Evolutionary conservation across 257 asterid genomes (phyloP), one percentile per base, ranked within the genome.

Genomic region (Osmanthus fragrans): DNA sequence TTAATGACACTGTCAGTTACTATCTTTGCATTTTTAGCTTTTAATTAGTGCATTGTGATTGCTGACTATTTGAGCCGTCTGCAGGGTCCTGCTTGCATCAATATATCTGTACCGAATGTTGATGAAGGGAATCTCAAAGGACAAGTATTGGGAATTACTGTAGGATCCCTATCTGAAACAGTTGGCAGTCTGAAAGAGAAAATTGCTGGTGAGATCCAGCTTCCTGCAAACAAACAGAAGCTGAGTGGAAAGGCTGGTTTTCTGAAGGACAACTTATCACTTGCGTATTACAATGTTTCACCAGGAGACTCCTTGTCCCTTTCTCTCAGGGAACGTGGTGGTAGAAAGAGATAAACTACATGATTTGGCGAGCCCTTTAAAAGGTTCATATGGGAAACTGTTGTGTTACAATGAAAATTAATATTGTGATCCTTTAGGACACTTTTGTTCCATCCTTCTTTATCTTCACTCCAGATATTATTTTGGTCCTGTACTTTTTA

Each of bases 211-310:
- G 99, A 95, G 86, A 84, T 84, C 39, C 99, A 94, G 86, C 97
- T 94, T 84, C 97, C 99, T 71, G 86, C 97, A 36, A 94, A 94
- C 91, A 94, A 92, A 76, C 99, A 94, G 86, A 94, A 94, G 87
- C 87, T 94, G 80, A 94, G 99, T 82, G 97, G 99, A 82, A 94
- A 91, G 86, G 97, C 99, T 77, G 99, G 99, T 73, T 94, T 94
- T 85, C 97, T 94, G 85, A 92, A 90, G 91, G 99, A 94, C 82
- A 94, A 94, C 82, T 81, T 92, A 37, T 91, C 99, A 4, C 97
- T 95, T 85, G 99, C 99, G 8, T 87, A 92, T 86, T 95, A 95
- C 88, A 95, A 95, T 79, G 86, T 92, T 81, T 85, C 73, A 25
- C 82, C 96, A 23, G 96, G 96, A 83, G 99, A 91, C 67, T 30